A percentile compares a stretch with the other conserved stretches of the same genome.
These are phyloP conservation scores for Pseudoperonospora humuli DNA, from an alignment of 352 stramenopile species.

Conservation along the genomic window DNA sequence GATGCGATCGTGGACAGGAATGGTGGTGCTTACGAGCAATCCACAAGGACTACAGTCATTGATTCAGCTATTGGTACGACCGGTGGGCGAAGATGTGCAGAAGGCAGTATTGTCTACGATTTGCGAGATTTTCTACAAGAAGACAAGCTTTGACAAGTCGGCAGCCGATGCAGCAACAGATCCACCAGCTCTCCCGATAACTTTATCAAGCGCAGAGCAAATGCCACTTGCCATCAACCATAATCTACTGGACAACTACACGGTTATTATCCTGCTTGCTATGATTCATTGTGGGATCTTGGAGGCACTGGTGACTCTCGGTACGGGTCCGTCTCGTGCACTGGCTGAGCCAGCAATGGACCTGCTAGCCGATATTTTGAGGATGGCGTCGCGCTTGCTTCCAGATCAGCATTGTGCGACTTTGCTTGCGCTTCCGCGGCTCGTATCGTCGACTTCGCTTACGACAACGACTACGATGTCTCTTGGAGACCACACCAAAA, in stretches of 20 bases:
- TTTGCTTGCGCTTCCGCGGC: slow-evolving; percentile 62
- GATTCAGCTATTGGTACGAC: slow-evolving; percentile 80
- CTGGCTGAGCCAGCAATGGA: slow-evolving; percentile 82
- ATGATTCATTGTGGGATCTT: slow-evolving; percentile 84
- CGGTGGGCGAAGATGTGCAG: slow-evolving; percentile 84
- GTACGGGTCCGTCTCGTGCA: slow-evolving; percentile 57
- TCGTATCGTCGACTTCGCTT: slow-evolving; percentile 74
- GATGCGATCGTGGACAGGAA: slow-evolving; percentile 87
- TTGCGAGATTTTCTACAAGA: slow-evolving; percentile 87
- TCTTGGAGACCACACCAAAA: slow-evolving; percentile 62
- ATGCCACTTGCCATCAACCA: slow-evolving; percentile 55
- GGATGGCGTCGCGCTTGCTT: slow-evolving; percentile 75
- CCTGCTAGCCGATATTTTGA: slow-evolving; percentile 72
- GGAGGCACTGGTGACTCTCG: slow-evolving; percentile 76
- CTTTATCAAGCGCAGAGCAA: slow-evolving; percentile 54
- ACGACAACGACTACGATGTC: slow-evolving; percentile 65
- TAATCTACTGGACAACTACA: slow-evolving; percentile 87
- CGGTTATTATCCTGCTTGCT: slow-evolving; percentile 72
- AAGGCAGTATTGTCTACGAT: slow-evolving; percentile 84
- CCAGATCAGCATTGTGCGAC: slow-evolving; percentile 79
- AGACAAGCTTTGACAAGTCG: slow-evolving; percentile 71
- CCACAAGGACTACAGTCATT: slow-evolving; percentile 81
- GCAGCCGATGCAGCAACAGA: slow-evolving; percentile 29
- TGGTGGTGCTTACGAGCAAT: slow-evolving; percentile 82
- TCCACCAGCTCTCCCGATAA: slow-evolving; percentile 55